Evolutionary conservation across 345 rosid genomes (phyloP).

Genomic region (Crucihimalaya himalaica): DNA sequence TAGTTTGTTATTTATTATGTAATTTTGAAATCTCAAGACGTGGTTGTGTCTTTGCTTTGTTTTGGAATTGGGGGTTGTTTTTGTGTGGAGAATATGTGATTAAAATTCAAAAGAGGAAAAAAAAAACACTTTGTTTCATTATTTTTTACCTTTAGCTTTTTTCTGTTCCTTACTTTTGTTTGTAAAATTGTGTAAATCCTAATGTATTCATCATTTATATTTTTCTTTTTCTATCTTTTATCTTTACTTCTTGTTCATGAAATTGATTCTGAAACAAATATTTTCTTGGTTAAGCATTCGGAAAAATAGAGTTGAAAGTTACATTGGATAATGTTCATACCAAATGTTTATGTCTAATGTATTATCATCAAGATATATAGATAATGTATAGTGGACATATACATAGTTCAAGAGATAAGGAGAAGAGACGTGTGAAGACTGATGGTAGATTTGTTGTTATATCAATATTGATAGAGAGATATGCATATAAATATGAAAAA

Average conservation of each 20-base stretch:
- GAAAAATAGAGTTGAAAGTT: not conserved
- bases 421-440: slow-evolving; percentile 32
- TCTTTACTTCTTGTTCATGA: slow-evolving; percentile 13
- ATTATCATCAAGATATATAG: not conserved
- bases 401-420: slow-evolving; percentile 2
- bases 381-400: slow-evolving; percentile 7
- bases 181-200: slow-evolving; percentile 24
- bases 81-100: slow-evolving; percentile 38
- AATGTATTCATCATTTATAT: not conserved
- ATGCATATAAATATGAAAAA: slow-evolving; percentile 27
- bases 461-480: slow-evolving; percentile 23
- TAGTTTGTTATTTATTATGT: slow-evolving; percentile 35
- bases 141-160: slow-evolving; percentile 19
- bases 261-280: slow-evolving; percentile 1
- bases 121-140: slow-evolving; percentile 29
- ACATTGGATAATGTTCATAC: not conserved
- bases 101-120: slow-evolving; percentile 26
- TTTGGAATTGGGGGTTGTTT: slow-evolving; percentile 28
- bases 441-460: slow-evolving; percentile 14
- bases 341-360: not conserved
- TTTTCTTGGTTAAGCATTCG: not conserved
- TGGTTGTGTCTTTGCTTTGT: slow-evolving; percentile 37
- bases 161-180: not conserved
- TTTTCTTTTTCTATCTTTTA: slow-evolving; percentile 7
- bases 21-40: slow-evolving; percentile 30